A percentile compares a stretch with the other conserved stretches of the same genome.
Conservation (phyloP, 768 basidiomycete species). For the Tricholoma saponaceum region DNA sequence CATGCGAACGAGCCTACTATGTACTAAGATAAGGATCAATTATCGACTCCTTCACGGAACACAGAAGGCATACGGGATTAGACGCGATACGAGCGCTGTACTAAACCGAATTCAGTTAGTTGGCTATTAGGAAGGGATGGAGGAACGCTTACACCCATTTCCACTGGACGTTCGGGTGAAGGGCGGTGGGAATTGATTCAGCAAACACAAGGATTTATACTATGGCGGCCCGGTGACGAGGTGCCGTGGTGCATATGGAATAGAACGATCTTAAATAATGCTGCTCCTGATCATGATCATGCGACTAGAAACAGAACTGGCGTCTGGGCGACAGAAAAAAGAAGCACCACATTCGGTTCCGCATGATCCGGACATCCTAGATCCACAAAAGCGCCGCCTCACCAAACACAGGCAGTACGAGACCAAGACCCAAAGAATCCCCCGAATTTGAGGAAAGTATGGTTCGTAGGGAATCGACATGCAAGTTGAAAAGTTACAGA, state of each 20-base stretch:
- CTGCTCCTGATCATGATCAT: no score
- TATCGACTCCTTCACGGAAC: neutral
- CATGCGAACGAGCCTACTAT: constrained; percentile 79
- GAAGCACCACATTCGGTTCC: no score
- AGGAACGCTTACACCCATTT: neutral
- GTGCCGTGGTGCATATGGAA: neutral
- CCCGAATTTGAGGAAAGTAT: no score
- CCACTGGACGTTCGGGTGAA: neutral
- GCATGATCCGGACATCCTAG: no score
- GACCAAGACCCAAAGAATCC: no score
- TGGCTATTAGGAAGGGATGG: neutral
- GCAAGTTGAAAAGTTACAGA: no score
- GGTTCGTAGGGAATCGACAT: no score
- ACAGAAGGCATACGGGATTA: constrained; percentile 41
- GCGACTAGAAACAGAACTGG: neutral
- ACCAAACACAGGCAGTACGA: no score
- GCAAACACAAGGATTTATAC: neutral
- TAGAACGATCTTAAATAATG: no score
- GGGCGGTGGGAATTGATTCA: neutral
- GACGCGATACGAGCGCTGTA: constrained; percentile 53
- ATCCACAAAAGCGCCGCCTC: no score
- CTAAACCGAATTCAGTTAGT: constrained; percentile 21
- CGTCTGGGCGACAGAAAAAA: no score
- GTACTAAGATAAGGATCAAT: constrained; percentile 39
- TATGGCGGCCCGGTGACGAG: neutral